Base-by-base conservation (phyloP, 495 filamentous ascomycete genomes). In the Viridothelium virens region DNA sequence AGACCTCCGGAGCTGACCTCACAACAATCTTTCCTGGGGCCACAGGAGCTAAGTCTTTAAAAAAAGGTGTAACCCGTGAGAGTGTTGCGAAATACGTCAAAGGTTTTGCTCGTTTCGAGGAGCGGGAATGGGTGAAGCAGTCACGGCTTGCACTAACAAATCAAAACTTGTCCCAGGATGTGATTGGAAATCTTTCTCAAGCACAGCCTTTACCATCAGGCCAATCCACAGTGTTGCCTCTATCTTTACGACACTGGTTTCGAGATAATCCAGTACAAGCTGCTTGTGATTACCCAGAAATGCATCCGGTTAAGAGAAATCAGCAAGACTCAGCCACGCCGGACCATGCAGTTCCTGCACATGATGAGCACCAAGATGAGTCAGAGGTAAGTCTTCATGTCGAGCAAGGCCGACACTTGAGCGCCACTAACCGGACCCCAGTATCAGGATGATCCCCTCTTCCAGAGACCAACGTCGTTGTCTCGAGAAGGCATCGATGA, bases 1-100 rank as follows among this genome's bases (percentile, higher is more conserved):
- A 75, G 63, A 61, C 66, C 18, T 68, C 68, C 1, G 72, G 73
- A 5, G 70, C 67, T 25, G 72, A 74, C 39, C 48, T 73, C 0
- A 69, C 73, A 31, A 61, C 65, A 16, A 63, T 73, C 2, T 74
- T 75, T 66, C 72, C 73, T 5, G 68, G 72, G 3, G 63, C 67
- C 11, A 68, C 67, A 10, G 70, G 69, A 38, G 61, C 67, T 34
- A 72, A 70, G 47, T 46, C 50, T n/a, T 64, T 63, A 36, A 59
- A 65, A 37, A 73, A 66, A 48, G 65, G 47, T n/a, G 50, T 38
- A 3, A 70, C 69, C 31, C 36, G 73, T 34, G 70, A 71, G 63
- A 68, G 69, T 33, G 33, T 70, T 11, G 68, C 66, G 2, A 62
- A 50, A 36, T 61, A 74, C 62, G 73, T 74, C 31, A 73, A 68